Evolutionary conservation across 2,329 filamentous ascomycete species (phyloP).

Genomic region (Exophiala spinifera): DNA sequence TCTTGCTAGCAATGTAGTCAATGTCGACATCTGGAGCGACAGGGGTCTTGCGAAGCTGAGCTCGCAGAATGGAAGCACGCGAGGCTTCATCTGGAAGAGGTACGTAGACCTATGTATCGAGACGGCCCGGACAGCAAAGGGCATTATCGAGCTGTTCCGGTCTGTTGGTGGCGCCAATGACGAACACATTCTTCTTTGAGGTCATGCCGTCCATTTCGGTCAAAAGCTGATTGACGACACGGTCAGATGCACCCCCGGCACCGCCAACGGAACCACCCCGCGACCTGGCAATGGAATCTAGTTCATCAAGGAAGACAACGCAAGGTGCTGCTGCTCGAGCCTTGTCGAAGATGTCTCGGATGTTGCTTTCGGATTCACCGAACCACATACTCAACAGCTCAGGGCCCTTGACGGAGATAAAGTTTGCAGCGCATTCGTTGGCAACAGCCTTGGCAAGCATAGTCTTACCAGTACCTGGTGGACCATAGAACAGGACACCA

Average conservation of each 20-base stretch:
- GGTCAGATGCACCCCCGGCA: conserved; percentile 95
- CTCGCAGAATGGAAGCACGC: conserved; percentile 84
- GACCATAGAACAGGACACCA: conserved; percentile 98
- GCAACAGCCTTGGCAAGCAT: conserved; percentile 98
- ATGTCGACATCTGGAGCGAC: conserved; percentile 84
- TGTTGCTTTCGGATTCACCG: conserved; percentile 99
- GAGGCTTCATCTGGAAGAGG: conserved; percentile 90
- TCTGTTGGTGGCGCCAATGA: conserved; percentile 97
- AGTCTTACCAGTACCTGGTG: conserved; percentile 99
- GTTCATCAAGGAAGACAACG: conserved; percentile 96
- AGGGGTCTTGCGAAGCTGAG: conserved; percentile 97
- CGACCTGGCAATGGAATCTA: conserved; percentile 98
- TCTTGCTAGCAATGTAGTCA: conserved; percentile 89
- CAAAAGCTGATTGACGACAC: conserved; percentile 98
- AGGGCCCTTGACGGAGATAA: conserved; percentile 98
- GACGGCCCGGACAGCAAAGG: conserved; percentile 95
- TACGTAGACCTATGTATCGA: conserved; percentile 97
- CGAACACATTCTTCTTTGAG: conserved; percentile 99
- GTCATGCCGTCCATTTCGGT: conserved; percentile 99
- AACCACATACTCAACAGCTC: conserved; percentile 99
- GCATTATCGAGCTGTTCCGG: conserved; percentile 98
- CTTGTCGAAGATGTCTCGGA: conserved; percentile 99
- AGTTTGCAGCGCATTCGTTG: conserved; percentile 99
- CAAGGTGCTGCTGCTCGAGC: conserved; percentile 96
- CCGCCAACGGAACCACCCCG: conserved; percentile 95